Evolutionary conservation across 352 stramenopile genomes (phyloP).

Genomic region (Globisporangium yorkense): DNA sequence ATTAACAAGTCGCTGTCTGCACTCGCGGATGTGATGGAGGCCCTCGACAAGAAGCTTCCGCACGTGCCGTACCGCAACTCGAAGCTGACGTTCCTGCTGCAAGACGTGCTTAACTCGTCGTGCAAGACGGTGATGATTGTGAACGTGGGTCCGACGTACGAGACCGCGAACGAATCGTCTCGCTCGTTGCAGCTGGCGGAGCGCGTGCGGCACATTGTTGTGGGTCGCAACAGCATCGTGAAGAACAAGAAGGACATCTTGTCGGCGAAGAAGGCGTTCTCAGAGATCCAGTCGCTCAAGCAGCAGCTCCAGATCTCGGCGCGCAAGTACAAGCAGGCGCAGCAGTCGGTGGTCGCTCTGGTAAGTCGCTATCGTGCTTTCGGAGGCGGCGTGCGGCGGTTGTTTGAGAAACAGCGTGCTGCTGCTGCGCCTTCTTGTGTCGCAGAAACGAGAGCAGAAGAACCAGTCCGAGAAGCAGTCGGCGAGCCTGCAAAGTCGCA

Average conservation of each 20-base stretch:
- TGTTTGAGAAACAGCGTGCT: constrained; percentile 19
- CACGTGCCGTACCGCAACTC: constrained; percentile 97
- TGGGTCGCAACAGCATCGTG: constrained; percentile 72
- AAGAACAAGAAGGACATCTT: constrained; percentile 86
- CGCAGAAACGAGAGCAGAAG: constrained; percentile 90
- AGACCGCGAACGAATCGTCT: constrained; percentile 81
- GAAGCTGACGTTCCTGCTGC: constrained; percentile 97
- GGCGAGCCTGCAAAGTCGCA: constrained; percentile 63
- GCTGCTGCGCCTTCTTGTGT: constrained; percentile 11
- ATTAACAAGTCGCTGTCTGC: constrained; percentile 90
- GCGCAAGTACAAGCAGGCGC: constrained; percentile 83
- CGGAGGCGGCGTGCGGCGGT: constrained; percentile 4
- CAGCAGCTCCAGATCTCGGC: constrained; percentile 86
- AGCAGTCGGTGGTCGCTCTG: constrained; percentile 88
- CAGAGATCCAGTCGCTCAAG: constrained; percentile 93
- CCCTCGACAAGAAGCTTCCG: constrained; percentile 84
- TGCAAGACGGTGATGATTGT: constrained; percentile 95
- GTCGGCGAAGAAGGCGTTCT: constrained; percentile 90
- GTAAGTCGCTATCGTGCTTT: constrained; percentile 49
- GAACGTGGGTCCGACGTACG: constrained; percentile 80
- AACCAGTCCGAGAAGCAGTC: constrained; percentile 88
- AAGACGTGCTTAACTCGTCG: constrained; percentile 88
- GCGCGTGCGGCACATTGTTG: constrained; percentile 73
- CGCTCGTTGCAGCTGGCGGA: constrained; percentile 87
- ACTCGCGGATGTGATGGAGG: constrained; percentile 92